These are phyloP conservation scores for Rhodomyrtus tomentosa DNA, from an alignment of 345 rosid species.

Conservation along the genomic window DNA sequence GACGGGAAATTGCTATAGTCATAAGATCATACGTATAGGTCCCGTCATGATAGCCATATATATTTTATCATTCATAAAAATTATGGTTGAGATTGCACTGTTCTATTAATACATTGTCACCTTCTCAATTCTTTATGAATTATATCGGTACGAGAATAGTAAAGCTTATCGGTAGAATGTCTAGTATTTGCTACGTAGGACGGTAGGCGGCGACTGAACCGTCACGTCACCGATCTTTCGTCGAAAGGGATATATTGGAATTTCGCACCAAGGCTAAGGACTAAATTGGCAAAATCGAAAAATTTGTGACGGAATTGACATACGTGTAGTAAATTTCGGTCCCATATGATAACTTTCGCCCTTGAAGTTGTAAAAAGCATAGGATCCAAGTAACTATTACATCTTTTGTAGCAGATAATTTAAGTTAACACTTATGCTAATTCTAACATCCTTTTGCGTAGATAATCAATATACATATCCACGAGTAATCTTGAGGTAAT, in stretches of 20 bases:
- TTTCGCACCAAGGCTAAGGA: rapidly evolving
- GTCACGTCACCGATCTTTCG: too few relatives aligned
- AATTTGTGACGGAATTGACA: rapidly evolving
- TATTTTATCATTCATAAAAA: too few relatives aligned
- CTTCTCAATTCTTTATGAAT: too few relatives aligned
- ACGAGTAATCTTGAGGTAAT: not conserved
- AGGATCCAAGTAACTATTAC: not conserved
- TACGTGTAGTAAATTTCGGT: rapidly evolving
- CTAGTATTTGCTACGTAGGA: rapidly evolving
- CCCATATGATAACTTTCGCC: rapidly evolving
- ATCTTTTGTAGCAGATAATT: too few relatives aligned
- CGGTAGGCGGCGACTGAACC: rapidly evolving
- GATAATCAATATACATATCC: not conserved
- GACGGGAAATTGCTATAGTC: too few relatives aligned
- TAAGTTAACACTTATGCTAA: not conserved
- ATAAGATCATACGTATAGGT: too few relatives aligned
- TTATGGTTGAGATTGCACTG: too few relatives aligned
- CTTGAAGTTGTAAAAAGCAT: not conserved
- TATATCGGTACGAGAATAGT: not conserved
- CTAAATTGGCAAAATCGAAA: not conserved
- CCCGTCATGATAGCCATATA: too few relatives aligned
- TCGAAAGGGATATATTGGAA: rapidly evolving
- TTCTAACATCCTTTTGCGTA: not conserved
- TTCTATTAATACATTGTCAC: too few relatives aligned
- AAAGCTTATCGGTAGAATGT: not conserved